Base-by-base conservation (phyloP, 2,329 filamentous ascomycete species). In the Beauveria asiatica region DNA sequence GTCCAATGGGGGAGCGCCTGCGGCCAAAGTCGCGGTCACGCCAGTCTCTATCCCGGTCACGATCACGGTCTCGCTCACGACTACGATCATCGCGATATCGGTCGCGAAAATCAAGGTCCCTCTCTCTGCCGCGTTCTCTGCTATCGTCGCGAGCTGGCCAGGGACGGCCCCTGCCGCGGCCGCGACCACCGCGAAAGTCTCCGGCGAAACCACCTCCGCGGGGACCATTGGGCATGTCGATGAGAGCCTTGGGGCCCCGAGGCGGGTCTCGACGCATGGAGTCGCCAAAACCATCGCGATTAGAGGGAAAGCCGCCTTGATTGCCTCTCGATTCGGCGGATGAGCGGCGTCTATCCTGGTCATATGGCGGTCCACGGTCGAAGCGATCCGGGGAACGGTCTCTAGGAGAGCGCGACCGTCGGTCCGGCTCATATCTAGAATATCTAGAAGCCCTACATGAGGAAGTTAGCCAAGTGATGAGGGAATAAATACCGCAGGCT, bases 161-260 rank as follows among this genome's bases (percentile, higher is more conserved):
- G 50, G 80, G 84, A 66, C 78, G 83, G 66, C 75, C 84, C 71
- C 80, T 82, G 62, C 78, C 85, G 67, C 79, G 83, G 6, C 75
- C 74, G 13, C 74, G 70, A 61, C 78, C 79, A 60, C 78, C 79
- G 64, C 83, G 78, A 66, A 85, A 87, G 57, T 90, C 88, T 25
- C 83, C 80, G 3, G 77, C 76, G 68, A 87, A 89, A 9, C 83
- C 84, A 61, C 85, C 33, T 37, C 33, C 81, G 48, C 89, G 82
- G 16, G 85, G 87, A 33, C 85, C 85, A 64, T 81, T 83, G n/a
- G 84, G 82, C 33, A 83, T 75, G 62, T 93, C 89, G 62, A 88
- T 82, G 61, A 92, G 76, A 4, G 89, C 90, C 72, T 92, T 91
- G 11, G 92, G 91, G 0, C 89, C 92, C 60, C 91, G 83, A 3